Conservation (phyloP, 2,329 filamentous ascomycete genomes). For the Xylariaceae sp. region DNA sequence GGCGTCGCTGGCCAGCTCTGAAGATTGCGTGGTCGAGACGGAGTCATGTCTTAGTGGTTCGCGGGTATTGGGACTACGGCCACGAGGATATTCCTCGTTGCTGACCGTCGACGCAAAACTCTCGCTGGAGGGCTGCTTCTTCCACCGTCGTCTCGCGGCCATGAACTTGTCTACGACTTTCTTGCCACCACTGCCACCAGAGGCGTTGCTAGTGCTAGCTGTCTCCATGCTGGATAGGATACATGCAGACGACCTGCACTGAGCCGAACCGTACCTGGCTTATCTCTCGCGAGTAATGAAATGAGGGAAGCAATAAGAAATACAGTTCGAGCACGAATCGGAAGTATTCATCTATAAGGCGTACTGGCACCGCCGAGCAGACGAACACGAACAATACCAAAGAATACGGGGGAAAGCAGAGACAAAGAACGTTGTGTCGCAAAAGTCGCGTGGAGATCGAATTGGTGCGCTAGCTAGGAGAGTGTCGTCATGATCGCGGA, state of each 20-base stretch:
- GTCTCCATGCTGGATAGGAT: constrained; percentile 20
- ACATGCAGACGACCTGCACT: not conserved
- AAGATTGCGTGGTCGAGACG: constrained; percentile 18
- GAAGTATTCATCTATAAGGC: too few relatives aligned
- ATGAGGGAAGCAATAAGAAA: too few relatives aligned
- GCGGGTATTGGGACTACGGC: constrained; percentile 21
- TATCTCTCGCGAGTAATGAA: too few relatives aligned
- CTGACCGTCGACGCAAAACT: constrained; percentile 27
- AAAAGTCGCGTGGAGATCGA: not conserved
- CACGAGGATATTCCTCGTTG: constrained; percentile 26
- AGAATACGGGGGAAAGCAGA: not conserved
- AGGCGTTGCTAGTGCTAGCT: constrained; percentile 13
- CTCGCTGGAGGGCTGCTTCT: constrained; percentile 39
- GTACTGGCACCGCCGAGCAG: too few relatives aligned
- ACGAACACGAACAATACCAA: too few relatives aligned
- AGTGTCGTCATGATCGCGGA: constrained; percentile 2
- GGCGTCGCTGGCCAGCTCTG: constrained; percentile 5
- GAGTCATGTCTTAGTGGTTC: constrained; percentile 12
- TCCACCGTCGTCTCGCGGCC: constrained; percentile 43
- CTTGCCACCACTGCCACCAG: constrained; percentile 3
- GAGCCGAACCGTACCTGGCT: too few relatives aligned
- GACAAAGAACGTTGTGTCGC: not conserved
- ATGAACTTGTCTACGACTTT: constrained; percentile 33
- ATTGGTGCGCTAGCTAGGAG: not conserved
- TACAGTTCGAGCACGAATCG: too few relatives aligned